A percentile compares a stretch with the other conserved stretches of the same genome.
These are phyloP conservation scores for Ceratocystis eucalypticola DNA, from an alignment of 2,329 filamentous ascomycete species.

Conservation along the genomic window DNA sequence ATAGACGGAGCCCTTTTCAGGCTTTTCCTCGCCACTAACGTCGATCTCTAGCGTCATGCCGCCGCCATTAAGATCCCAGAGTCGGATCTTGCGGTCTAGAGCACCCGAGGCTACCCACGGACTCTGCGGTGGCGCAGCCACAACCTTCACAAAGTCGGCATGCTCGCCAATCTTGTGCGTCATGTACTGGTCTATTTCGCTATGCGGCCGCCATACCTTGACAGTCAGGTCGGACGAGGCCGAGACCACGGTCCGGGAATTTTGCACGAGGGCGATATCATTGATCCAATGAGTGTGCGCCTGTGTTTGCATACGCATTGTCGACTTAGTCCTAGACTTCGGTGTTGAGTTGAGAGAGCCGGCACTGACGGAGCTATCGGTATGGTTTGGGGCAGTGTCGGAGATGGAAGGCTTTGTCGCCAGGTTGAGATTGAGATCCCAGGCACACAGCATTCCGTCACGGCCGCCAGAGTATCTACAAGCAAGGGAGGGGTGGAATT, in stretches of 20 bases:
- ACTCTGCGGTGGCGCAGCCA: conserved; percentile 56
- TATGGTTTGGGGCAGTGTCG: conserved; percentile 22
- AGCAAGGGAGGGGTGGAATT: conserved; percentile 20
- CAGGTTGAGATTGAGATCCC: conserved; percentile 65
- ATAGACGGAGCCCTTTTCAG: conserved; percentile 90
- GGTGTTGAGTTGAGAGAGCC: conserved; percentile 22
- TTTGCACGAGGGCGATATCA: conserved; percentile 69
- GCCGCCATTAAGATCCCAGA: conserved; percentile 85
- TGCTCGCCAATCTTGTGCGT: conserved; percentile 73
- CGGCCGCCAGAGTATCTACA: conserved; percentile 83
- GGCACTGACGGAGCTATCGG: conserved; percentile 22
- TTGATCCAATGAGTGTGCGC: conserved; percentile 96
- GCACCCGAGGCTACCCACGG: conserved; percentile 88
- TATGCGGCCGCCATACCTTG: conserved; percentile 75
- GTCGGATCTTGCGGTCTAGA: conserved; percentile 76
- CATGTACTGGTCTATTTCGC: conserved; percentile 38
- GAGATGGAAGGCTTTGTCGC: conserved; percentile 22
- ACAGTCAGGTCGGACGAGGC: conserved; percentile 90
- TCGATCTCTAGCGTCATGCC: conserved; percentile 82
- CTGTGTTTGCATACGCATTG: conserved; percentile 47
- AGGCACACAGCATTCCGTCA: conserved; percentile 90
- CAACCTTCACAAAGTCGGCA: conserved; percentile 89
- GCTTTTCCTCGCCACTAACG: conserved; percentile 65
- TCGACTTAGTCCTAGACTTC: conserved; percentile 37
- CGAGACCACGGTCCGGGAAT: conserved; percentile 68